Conservation (phyloP, 139 green algal genomes). For the Bryopsis sp. region DNA sequence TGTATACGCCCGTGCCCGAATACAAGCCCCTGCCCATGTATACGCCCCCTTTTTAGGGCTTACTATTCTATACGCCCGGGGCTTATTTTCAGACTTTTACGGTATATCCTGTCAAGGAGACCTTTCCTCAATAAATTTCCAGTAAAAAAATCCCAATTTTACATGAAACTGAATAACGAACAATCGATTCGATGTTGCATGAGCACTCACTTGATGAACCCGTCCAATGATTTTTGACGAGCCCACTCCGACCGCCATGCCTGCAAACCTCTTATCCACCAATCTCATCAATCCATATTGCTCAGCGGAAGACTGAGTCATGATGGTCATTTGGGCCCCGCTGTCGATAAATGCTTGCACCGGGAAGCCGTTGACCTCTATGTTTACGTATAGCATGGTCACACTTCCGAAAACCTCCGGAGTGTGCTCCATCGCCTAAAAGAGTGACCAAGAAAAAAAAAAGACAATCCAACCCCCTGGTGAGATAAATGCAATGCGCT, state of each 20-base stretch:
- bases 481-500: too few species aligned
- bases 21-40: too few species aligned
- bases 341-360: conserved; percentile 67
- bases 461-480: background rate
- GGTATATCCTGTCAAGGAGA: too few species aligned
- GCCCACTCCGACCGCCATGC: conserved; percentile 83
- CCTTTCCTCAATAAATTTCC: too few species aligned
- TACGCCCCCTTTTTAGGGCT: too few species aligned
- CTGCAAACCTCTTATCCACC: conserved; percentile 80
- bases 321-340: conserved; percentile 28
- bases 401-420: conserved; percentile 75
- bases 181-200: background rate
- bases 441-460: background rate
- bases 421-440: conserved; percentile 78
- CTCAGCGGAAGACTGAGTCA: conserved; percentile 48
- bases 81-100: too few species aligned
- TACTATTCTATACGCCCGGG: too few species aligned
- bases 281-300: conserved; percentile 71
- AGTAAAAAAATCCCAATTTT: too few species aligned
- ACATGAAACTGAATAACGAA: background rate
- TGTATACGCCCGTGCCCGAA: too few species aligned
- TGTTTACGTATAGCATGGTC: conserved; percentile 78
- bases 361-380: conserved; percentile 65
- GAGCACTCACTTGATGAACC: conserved; percentile 56
- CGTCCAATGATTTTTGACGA: conserved; percentile 76